Evolutionary conservation across 306 rosid genomes (phyloP).

Genomic region (Phaseolus lunatus): DNA sequence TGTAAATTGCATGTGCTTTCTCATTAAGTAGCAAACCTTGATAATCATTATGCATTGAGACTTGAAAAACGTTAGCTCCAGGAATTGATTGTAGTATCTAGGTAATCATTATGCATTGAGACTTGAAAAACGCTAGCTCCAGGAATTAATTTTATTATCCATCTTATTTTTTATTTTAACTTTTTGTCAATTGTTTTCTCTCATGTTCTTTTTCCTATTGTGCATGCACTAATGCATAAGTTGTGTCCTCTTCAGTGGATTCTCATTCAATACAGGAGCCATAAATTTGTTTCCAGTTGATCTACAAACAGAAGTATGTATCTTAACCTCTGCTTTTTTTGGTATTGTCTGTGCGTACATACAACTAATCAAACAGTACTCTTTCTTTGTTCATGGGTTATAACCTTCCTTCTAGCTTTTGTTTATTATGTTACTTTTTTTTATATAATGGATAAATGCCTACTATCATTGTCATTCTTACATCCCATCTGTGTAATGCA

Average conservation of each 20-base stretch:
- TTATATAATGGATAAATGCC: constrained; percentile 19
- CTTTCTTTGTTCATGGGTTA: not conserved
- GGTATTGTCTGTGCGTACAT: not conserved
- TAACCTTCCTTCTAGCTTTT: not conserved
- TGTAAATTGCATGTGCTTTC: constrained; percentile 28
- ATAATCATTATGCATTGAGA: constrained; percentile 35
- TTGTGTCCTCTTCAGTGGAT: constrained; percentile 63
- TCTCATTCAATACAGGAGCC: constrained; percentile 73
- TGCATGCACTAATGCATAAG: constrained; percentile 38
- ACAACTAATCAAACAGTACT: constrained; percentile 35
- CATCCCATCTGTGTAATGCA: constrained; percentile 13
- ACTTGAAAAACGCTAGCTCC: constrained; percentile 8
- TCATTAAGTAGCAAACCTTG: constrained; percentile 19
- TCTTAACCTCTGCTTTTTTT: constrained; percentile 31
- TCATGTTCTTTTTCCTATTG: not conserved
- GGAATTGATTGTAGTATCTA: constrained; percentile 1
- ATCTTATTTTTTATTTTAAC: constrained; percentile 33
- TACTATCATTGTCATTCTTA: constrained; percentile 17
- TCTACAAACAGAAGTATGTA: constrained; percentile 70
- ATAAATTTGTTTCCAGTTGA: constrained; percentile 84
- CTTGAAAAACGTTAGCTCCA: constrained; percentile 6
- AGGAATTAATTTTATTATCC: constrained; percentile 6
- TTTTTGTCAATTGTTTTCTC: constrained; percentile 34
- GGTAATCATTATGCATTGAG: constrained; percentile 32
- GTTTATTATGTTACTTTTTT: constrained; percentile 20